Conservation (phyloP, 2,329 filamentous ascomycete species). For the Metarhizium album region DNA sequence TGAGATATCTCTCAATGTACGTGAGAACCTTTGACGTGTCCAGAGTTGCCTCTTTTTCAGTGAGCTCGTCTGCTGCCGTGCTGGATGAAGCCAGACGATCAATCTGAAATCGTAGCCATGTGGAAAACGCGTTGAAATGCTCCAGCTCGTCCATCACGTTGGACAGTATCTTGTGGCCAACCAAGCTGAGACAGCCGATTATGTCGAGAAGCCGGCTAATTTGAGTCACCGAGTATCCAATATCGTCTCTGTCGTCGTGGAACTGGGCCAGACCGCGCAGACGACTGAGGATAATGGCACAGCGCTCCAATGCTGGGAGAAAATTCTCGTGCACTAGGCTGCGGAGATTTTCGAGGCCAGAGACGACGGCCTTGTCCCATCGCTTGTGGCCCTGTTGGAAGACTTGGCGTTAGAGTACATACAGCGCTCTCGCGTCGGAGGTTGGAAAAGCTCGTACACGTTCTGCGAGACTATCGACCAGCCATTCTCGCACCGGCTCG, state of each 20-base stretch:
- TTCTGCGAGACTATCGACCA: conserved; percentile 73
- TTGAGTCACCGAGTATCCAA: conserved; percentile 55
- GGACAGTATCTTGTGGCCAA: conserved; percentile 62
- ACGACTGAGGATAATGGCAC: conserved; percentile 68
- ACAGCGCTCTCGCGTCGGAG: neutral
- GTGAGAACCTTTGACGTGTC: conserved; percentile 62
- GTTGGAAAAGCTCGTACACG: conserved; percentile 40
- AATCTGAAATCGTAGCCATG: conserved; percentile 76
- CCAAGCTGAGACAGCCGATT: conserved; percentile 62
- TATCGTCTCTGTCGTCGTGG: conserved; percentile 53
- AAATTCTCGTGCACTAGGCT: conserved; percentile 78
- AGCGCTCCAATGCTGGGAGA: conserved; percentile 76
- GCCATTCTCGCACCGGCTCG: conserved; percentile 70
- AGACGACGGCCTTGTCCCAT: conserved; percentile 81
- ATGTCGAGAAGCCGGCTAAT: conserved; percentile 58
- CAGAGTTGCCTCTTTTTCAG: conserved; percentile 66
- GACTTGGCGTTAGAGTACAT: conserved; percentile 3
- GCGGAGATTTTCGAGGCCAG: conserved; percentile 67
- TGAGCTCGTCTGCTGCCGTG: conserved; percentile 56
- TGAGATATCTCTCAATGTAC: conserved; percentile 66
- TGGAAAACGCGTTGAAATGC: conserved; percentile 67
- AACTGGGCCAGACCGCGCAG: conserved; percentile 77
- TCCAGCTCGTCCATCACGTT: conserved; percentile 66
- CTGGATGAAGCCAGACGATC: conserved; percentile 59
- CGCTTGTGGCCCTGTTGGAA: conserved; percentile 67